Conservation (phyloP, 148 eudicot species). For the Rhododendron simsii region DNA sequence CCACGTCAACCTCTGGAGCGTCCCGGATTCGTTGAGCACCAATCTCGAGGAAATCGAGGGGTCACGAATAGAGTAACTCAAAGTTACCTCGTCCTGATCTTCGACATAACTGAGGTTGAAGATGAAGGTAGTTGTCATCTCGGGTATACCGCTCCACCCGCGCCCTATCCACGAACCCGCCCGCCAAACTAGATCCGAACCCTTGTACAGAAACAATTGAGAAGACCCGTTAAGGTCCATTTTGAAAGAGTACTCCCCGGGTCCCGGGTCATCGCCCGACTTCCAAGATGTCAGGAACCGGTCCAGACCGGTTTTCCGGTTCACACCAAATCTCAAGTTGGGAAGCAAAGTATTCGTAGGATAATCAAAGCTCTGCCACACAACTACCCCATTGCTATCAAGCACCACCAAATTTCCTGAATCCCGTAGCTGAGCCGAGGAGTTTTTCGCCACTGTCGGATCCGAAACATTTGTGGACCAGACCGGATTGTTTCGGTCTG, state of each 20-base stretch:
- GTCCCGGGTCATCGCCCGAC: constrained; percentile 13
- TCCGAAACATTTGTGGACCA: constrained; percentile 36
- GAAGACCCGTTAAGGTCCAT: background rate
- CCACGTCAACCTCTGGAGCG: constrained; percentile 20
- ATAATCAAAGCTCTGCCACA: constrained; percentile 61
- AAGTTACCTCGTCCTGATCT: background rate
- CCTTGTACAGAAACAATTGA: constrained; percentile 7
- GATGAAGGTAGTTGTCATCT: too few relatives aligned
- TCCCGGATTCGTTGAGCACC: background rate
- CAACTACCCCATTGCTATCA: background rate
- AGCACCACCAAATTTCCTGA: constrained; percentile 39
- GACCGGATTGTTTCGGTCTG: background rate
- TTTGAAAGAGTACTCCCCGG: constrained; percentile 5
- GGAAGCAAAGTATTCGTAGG: constrained; percentile 38
- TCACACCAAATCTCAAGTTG: constrained; percentile 38
- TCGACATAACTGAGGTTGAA: background rate
- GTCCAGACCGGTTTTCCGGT: constrained; percentile 33
- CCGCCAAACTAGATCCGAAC: constrained; percentile 5
- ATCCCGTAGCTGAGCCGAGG: constrained; percentile 25
- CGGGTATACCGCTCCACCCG: constrained; percentile 11
- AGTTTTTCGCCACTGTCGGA: background rate
- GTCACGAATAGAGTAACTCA: background rate
- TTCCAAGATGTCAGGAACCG: constrained; percentile 18
- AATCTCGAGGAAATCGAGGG: background rate
- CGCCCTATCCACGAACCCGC: constrained; percentile 20